phyloP scores from a whole-genome alignment of 2,329 filamentous ascomycete species.

The Verticillium nubilum region DNA sequence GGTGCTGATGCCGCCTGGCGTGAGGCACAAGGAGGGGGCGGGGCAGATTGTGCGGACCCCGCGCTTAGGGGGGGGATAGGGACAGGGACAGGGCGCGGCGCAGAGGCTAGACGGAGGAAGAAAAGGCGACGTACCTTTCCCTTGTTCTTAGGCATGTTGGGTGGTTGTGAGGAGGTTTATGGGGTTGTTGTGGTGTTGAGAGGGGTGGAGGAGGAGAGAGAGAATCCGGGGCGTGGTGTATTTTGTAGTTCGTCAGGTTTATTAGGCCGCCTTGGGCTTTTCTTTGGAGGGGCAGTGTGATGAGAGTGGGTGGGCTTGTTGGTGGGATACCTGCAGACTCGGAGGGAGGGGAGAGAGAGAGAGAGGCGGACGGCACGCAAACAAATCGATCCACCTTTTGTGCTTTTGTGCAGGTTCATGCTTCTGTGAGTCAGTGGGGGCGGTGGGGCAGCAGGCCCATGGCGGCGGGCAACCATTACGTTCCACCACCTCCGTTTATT shows the following conservation, averaged over 20 bases:
- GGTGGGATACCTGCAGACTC: not conserved
- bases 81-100: slow-evolving; percentile 6
- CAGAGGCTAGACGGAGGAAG: not conserved
- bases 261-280: not conserved
- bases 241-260: slow-evolving; percentile 2
- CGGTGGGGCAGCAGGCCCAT: not conserved
- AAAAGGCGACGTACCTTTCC: slow-evolving; percentile 69
- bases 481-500: no score
- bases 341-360: not conserved
- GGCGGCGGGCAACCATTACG: no score
- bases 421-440: not conserved
- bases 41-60: slow-evolving; percentile 12
- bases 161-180: slow-evolving; percentile 16
- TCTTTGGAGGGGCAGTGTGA: not conserved
- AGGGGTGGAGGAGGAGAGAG: slow-evolving; percentile 1
- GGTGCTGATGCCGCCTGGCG: not conserved
- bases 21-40: slow-evolving; percentile 8
- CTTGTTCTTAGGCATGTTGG: slow-evolving; percentile 96
- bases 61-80: not conserved
- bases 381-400: not conserved
- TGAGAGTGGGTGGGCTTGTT: not conserved
- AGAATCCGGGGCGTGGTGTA: slow-evolving; percentile 1
- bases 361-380: not conserved
- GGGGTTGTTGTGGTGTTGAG: slow-evolving; percentile 2
- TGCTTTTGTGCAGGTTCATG: not conserved